Base-by-base conservation (phyloP, 176 grass and related monocot species). In the Olyra latifolia region DNA sequence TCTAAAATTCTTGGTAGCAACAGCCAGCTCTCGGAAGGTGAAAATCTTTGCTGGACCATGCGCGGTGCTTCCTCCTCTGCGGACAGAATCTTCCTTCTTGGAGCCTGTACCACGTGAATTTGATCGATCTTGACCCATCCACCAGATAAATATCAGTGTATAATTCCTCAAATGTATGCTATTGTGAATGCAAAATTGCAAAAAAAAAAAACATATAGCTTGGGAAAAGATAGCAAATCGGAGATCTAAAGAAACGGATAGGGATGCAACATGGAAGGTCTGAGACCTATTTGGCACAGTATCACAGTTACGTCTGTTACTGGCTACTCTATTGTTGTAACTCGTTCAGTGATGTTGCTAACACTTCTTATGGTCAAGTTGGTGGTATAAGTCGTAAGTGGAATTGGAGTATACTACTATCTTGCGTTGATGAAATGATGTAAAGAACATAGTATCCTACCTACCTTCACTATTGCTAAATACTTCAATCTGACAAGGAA, bases 1-100 rank as follows among this genome's bases (percentile, higher is more conserved):
- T 67, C 88, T 85, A 62, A 97, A 97, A 67, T 97, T 93, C 76
- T 91, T 87, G 41, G 93, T 97, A 40, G 88, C 93, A 72, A 83
- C 59, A 39, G 83, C 93, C 70, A 97, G 84, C 76, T 97, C 94
- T n/a, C 83, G 72, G 79, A 97, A 97, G 71, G 86, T 93, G 77
- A 97, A 97, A 79, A 88, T 97, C 48, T 93, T 89, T 72, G 91
- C 73, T 0, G 91, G 86, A 69, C 87, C 87, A 88, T 93, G 88
- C 48, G 62, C 40, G 54, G 22, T 30, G 41, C 64, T 89, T 69
- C 80, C 91, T 66, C 83, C 86, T 91, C 82, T 89, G 44, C 48
- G 76, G 23, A 93, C 76, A 61, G 79, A 75, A 79, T 47, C 27
- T 35, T 96, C 93, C 85, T 88, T 96, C 86, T 62, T 96, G 13